These are phyloP conservation scores for Salvia rosmarinus DNA, from an alignment of 257 asterid genomes.

Conservation along the genomic window DNA sequence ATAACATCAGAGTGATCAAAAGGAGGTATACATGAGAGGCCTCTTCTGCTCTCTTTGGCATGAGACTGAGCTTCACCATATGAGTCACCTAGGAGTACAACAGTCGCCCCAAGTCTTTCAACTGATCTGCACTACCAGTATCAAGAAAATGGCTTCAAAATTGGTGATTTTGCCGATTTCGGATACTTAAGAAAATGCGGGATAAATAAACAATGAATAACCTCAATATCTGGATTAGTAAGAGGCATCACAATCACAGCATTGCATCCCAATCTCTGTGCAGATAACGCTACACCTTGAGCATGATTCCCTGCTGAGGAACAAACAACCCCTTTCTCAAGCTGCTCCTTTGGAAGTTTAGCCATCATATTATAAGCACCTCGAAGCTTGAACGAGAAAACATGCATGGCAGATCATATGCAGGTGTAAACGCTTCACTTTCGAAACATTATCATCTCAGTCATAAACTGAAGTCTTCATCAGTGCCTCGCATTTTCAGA, in stretches of 20 bases:
- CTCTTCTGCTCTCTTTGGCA: constrained; percentile 72
- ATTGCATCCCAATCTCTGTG: constrained; percentile 65
- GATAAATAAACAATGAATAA: constrained; percentile 34
- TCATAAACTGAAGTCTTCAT: not conserved
- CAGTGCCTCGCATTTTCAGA: not conserved
- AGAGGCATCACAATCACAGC: constrained; percentile 89
- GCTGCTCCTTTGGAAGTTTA: constrained; percentile 67
- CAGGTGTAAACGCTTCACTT: not conserved
- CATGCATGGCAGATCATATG: constrained; percentile 47
- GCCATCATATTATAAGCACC: constrained; percentile 99
- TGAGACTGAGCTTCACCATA: constrained; percentile 90
- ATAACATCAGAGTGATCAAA: constrained; percentile 92
- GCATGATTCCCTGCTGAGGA: constrained; percentile 98
- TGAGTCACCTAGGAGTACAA: constrained; percentile 78
- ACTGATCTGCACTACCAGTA: constrained; percentile 71
- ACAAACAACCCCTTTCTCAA: constrained; percentile 76
- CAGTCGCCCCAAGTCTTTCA: constrained; percentile 78
- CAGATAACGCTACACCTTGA: constrained; percentile 88
- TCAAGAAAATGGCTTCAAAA: constrained; percentile 28
- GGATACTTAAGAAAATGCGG: not conserved
- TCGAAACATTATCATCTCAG: not conserved
- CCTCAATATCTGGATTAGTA: constrained; percentile 93
- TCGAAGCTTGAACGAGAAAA: constrained; percentile 86
- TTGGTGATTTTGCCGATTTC: not conserved
- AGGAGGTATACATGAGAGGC: constrained; percentile 80